Base-by-base conservation (phyloP, 2,329 filamentous ascomycete genomes). In the Fusarium sp. region DNA sequence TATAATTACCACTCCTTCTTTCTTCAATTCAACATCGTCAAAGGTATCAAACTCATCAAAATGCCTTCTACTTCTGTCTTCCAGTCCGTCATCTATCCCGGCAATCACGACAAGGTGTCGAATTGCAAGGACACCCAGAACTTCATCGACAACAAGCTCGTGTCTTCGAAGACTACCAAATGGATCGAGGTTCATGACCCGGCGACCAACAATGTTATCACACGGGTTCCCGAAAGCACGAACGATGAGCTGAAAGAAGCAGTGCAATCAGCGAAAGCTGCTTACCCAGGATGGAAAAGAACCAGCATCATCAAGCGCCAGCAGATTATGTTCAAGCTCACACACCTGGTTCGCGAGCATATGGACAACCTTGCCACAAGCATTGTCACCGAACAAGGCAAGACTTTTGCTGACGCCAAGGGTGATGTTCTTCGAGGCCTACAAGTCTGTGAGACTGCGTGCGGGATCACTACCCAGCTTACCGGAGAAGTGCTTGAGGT, bases 281-380 rank as follows among this genome's bases (percentile, higher is more conserved):
- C 91, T 0, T 93, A 92, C 74, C 86, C 88, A 22, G 81, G 81
- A 35, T 93, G 91, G 91, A 86, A 83, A 71, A 82, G 82, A 54
- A 92, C 86, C 13, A 90, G 87, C 77, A 80, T 92, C 61, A 84
- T 93, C 64, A 82, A 86, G 61, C 83, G 90, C 56, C 91, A 93
- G 82, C 87, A 91, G 79, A 88, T 93, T 78, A 92, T 93, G 89
- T 93, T 93, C 82, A 90, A 89, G 78, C 91, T 92, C 68, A 89
- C 91, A 28, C 83, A 83, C 13, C 80, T 93, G 76, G 91, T 94
- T 75, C 83, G 90, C n/a, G 88, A 92, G 78, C 89, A 93, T 78
- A 92, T 90, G 90, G 90, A 93, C 74, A 84, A 91, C 17, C 80
- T 93, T 62, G 91, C 91, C 8, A 90, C 91, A 2, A 91, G 88